These are phyloP conservation scores for Pleurostoma richardsiae DNA, from an alignment of 2,329 filamentous ascomycete species.

Conservation along the genomic window DNA sequence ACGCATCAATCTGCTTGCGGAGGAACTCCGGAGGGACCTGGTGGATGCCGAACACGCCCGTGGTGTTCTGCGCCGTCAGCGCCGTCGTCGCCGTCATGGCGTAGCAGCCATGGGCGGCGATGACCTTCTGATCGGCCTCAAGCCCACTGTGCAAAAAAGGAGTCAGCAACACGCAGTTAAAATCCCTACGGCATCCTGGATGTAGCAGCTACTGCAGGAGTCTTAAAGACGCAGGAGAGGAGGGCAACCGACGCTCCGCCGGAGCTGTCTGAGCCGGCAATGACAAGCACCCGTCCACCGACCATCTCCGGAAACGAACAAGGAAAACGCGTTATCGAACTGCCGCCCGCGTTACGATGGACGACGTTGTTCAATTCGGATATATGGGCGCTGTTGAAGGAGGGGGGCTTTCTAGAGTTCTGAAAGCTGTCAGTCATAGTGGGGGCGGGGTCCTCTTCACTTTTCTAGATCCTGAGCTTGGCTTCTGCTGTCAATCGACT, in stretches of 20 bases:
- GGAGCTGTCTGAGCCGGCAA: conserved; percentile 87
- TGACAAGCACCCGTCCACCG: conserved; percentile 61
- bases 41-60: conserved; percentile 77
- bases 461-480: no score
- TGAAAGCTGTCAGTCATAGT: not conserved
- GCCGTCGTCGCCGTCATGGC: conserved; percentile 95
- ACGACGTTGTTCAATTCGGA: no score
- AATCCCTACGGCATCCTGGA: no score
- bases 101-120: conserved; percentile 88
- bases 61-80: conserved; percentile 92
- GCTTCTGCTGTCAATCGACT: no score
- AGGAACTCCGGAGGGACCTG: conserved; percentile 74
- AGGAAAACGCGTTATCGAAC: no score
- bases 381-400: no score
- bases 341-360: no score
- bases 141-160: conserved; percentile 58
- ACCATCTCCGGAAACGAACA: conserved; percentile 20
- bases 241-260: conserved; percentile 68
- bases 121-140: conserved; percentile 93
- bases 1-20: conserved; percentile 78
- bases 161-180: no score
- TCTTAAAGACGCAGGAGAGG: no score
- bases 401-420: no score
- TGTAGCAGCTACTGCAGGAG: no score
- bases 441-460: not conserved